These are phyloP conservation scores for Cyberlindnera euphorbiiphila DNA, from an alignment of 805 yeast genomes.

Conservation along the genomic window DNA sequence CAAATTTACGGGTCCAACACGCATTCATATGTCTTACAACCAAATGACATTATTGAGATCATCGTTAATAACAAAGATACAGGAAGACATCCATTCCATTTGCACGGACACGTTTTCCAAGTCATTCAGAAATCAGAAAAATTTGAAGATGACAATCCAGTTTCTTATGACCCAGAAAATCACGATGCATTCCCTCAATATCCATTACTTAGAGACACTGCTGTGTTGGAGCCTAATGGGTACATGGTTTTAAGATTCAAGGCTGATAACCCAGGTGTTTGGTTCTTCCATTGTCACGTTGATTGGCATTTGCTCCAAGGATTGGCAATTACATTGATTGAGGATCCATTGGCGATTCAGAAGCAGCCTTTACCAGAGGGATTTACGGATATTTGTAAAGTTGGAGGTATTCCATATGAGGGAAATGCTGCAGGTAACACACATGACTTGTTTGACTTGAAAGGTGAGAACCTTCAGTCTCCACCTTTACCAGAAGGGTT, in stretches of 20 bases:
- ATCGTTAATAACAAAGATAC: conserved; percentile 83
- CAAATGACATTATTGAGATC: conserved; percentile 62
- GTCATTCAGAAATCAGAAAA: conserved; percentile 68
- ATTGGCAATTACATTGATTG: conserved; percentile 73
- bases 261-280: conserved; percentile 95
- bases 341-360: conserved; percentile 70
- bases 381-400: conserved; percentile 47
- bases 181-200: conserved; percentile 55
- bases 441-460: conserved; percentile 49
- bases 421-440: conserved; percentile 76
- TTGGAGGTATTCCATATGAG: conserved; percentile 39
- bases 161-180: conserved; percentile 50
- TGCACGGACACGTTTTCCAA: conserved; percentile 89
- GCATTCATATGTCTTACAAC: conserved; percentile 61
- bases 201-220: conserved; percentile 84
- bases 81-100: conserved; percentile 96
- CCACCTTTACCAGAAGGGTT: conserved; percentile 66
- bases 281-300: conserved; percentile 98
- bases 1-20: conserved; percentile 74
- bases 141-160: conserved; percentile 49
- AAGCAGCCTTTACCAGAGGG: conserved; percentile 41
- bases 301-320: conserved; percentile 99
- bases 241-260: conserved; percentile 81
- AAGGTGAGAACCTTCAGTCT: conserved; percentile 59
- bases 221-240: conserved; percentile 78